Evolutionary conservation across 495 filamentous ascomycete species (phyloP).

Genomic region (Penicillium desertorum): DNA sequence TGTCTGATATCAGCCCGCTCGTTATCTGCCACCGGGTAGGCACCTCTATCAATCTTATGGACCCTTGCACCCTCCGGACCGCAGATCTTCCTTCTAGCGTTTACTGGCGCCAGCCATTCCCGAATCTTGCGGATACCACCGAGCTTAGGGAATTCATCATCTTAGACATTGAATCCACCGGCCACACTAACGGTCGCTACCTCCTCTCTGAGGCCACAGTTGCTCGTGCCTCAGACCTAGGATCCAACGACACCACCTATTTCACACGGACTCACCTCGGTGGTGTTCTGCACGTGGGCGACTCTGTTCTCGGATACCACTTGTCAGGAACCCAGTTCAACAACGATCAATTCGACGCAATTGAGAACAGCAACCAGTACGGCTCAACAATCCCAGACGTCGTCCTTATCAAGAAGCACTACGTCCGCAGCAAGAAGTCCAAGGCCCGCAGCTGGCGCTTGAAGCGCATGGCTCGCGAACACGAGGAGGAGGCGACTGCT

Average conservation of each 20-base stretch:
- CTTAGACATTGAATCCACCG: constrained; percentile 86
- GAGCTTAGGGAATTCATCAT: constrained; percentile 90
- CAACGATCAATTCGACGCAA: constrained; percentile 74
- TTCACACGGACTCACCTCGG: constrained; percentile 89
- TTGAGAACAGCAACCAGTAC: constrained; percentile 69
- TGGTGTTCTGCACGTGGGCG: constrained; percentile 79
- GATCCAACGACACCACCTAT: constrained; percentile 79
- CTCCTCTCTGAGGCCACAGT: constrained; percentile 82
- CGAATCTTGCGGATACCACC: constrained; percentile 75
- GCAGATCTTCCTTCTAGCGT: constrained; percentile 74
- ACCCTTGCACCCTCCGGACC: constrained; percentile 87
- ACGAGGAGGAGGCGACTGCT: constrained; percentile 61
- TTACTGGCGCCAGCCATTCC: constrained; percentile 90
- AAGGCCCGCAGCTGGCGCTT: constrained; percentile 87
- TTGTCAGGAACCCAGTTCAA: constrained; percentile 89
- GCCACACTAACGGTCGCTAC: constrained; percentile 74
- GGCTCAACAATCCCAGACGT: constrained; percentile 83
- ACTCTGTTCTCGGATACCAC: constrained; percentile 90
- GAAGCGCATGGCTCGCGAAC: constrained; percentile 87
- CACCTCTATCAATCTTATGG: constrained; percentile 83
- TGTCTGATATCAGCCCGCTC: constrained; percentile 84
- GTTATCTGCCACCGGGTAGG: constrained; percentile 86
- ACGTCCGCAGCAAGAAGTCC: constrained; percentile 82
- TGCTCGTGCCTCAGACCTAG: constrained; percentile 84
- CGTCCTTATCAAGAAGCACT: constrained; percentile 93